Percentiles rank a stretch among this genome's conserved stretches.
Conservation (phyloP, 108 stramenopile species). For the Schizochytrium sp. region DNA sequence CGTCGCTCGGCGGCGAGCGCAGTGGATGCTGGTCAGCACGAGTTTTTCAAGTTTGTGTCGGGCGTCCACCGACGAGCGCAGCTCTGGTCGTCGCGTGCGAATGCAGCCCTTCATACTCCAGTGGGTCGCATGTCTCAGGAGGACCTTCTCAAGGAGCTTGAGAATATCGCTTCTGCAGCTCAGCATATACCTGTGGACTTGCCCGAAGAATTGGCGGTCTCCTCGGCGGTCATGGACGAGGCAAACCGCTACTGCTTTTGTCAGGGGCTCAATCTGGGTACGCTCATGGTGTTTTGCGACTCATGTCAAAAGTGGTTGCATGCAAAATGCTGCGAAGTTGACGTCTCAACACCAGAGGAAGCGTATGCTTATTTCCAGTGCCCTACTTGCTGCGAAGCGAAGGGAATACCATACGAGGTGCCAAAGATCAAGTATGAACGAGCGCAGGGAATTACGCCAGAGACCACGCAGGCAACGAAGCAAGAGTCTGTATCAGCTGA, state of each 20-base stretch:
- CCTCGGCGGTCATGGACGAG: not conserved
- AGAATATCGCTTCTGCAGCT: not conserved
- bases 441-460: too few relatives aligned
- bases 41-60: too few relatives aligned
- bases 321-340: not conserved
- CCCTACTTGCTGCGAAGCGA: not conserved
- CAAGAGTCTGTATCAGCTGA: too few relatives aligned
- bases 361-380: not conserved
- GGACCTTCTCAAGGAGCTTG: not conserved
- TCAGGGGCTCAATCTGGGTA: not conserved
- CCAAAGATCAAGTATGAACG: not conserved
- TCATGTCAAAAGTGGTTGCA: not conserved
- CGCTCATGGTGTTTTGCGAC: not conserved
- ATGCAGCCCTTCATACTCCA: not conserved
- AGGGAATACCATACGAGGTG: not conserved
- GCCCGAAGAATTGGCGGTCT: not conserved
- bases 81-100: too few relatives aligned
- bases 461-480: too few relatives aligned
- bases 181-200: not conserved
- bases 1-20: too few relatives aligned
- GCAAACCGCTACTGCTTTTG: not conserved
- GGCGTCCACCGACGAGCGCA: too few relatives aligned
- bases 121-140: not conserved
- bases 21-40: too few relatives aligned
- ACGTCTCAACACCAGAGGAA: not conserved